These are phyloP conservation scores for Talaromyces sp. DNA, from an alignment of 2,329 filamentous ascomycete genomes.

Conservation along the genomic window DNA sequence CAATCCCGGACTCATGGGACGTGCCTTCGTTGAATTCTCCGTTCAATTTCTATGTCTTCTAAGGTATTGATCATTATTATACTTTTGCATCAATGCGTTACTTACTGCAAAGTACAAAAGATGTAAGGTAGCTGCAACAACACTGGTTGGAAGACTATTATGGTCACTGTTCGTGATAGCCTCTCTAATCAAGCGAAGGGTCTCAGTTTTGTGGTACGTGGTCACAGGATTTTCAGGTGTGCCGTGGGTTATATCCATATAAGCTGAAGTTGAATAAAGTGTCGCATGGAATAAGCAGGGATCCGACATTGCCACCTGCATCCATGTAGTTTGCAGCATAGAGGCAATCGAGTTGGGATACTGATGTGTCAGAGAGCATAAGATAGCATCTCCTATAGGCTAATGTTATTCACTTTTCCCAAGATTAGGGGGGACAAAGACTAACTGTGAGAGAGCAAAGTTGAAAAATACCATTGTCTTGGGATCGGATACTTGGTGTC, in stretches of 20 bases:
- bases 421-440: not conserved
- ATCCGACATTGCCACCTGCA: slow-evolving; percentile 2
- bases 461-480: slow-evolving; percentile 7
- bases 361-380: not conserved
- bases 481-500: slow-evolving; percentile 1
- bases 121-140: not conserved
- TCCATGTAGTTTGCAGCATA: slow-evolving; percentile 6
- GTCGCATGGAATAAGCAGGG: slow-evolving; percentile 7
- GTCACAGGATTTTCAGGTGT: slow-evolving; percentile 2
- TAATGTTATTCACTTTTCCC: not conserved
- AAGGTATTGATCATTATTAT: not conserved
- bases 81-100: not conserved
- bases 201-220: slow-evolving; percentile 3
- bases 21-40: slow-evolving; percentile 4
- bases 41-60: slow-evolving; percentile 3
- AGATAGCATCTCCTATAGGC: not conserved
- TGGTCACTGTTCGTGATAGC: slow-evolving; percentile 2
- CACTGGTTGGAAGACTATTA: not conserved
- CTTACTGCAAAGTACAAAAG: slow-evolving; percentile 9
- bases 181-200: slow-evolving; percentile 2
- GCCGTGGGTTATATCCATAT: slow-evolving; percentile 1
- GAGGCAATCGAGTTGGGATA: slow-evolving; percentile 4
- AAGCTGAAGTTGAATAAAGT: slow-evolving; percentile 4
- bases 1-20: slow-evolving; percentile 7
- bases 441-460: slow-evolving; percentile 2